phyloP scores from a whole-genome alignment of 306 rosid genomes.

The Trifolium pratense region DNA sequence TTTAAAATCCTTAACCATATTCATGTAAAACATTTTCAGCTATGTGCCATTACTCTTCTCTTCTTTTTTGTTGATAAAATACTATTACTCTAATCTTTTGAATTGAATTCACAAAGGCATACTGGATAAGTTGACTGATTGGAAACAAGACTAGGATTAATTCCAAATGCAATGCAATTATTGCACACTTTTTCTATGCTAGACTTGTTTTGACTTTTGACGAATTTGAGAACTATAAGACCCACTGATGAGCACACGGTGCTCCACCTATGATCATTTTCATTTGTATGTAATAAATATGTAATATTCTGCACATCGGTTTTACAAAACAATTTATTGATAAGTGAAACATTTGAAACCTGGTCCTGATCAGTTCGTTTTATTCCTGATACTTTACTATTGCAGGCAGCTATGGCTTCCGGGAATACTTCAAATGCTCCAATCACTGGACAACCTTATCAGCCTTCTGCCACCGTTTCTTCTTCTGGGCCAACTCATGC shows the following conservation, averaged over 20 bases:
- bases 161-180: not conserved
- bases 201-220: constrained; percentile 25
- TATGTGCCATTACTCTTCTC: constrained; percentile 8
- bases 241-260: not conserved
- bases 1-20: not conserved
- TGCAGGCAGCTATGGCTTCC: constrained; percentile 61
- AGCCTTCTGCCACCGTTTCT: constrained; percentile 49
- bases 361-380: constrained; percentile 21
- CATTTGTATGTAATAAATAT: not conserved
- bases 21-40: constrained; percentile 16
- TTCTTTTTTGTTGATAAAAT: not conserved
- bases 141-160: not conserved
- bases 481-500: constrained; percentile 46
- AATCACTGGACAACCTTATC: constrained; percentile 52
- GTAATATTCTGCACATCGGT: not conserved
- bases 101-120: constrained; percentile 18
- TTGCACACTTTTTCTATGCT: constrained; percentile 3
- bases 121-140: constrained; percentile 29
- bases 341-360: constrained; percentile 30
- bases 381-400: constrained; percentile 30
- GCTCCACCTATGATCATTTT: constrained; percentile 3
- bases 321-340: not conserved
- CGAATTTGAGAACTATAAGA: not conserved
- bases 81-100: constrained; percentile 5
- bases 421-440: constrained; percentile 59